Evolutionary conservation across 768 basidiomycete species (phyloP).

Genomic region (Filobasidium wieringae): DNA sequence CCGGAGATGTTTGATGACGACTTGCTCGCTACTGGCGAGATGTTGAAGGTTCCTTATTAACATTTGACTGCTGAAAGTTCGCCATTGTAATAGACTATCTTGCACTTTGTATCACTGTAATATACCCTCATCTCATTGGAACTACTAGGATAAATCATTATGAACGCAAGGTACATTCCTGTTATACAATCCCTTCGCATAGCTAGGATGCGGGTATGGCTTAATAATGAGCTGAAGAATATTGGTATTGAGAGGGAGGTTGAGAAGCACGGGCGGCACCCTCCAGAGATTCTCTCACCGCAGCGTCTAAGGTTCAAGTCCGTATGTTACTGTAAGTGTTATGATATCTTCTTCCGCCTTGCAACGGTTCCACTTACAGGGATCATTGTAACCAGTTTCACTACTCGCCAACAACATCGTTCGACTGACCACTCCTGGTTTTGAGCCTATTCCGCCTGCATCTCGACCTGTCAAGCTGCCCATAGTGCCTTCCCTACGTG

Average conservation of each 20-base stretch:
- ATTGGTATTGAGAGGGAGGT: neutral
- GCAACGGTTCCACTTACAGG: slow-evolving; percentile 1
- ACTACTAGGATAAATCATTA: too few relatives aligned
- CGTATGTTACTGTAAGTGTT: neutral
- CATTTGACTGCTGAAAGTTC: neutral
- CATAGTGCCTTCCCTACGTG: neutral
- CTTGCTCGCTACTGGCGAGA: slow-evolving; percentile 65
- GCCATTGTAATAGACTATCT: too few relatives aligned
- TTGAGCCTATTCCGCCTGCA: neutral
- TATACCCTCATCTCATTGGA: too few relatives aligned
- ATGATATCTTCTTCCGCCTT: neutral
- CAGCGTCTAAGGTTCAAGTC: neutral
- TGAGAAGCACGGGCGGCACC: neutral
- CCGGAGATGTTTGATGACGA: slow-evolving; percentile 64
- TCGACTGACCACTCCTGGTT: neutral
- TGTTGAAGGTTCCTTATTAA: slow-evolving; percentile 46
- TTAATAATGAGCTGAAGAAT: neutral
- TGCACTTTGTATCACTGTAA: too few relatives aligned
- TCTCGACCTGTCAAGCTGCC: neutral
- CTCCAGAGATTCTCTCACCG: neutral
- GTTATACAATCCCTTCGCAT: too few relatives aligned
- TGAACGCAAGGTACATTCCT: too few relatives aligned
- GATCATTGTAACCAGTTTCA: neutral
- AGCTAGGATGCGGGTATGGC: too few relatives aligned
- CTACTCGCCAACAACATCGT: slow-evolving; percentile 6